These are phyloP conservation scores for Lentinula aciculospora DNA, from an alignment of 768 basidiomycete species.

Conservation along the genomic window DNA sequence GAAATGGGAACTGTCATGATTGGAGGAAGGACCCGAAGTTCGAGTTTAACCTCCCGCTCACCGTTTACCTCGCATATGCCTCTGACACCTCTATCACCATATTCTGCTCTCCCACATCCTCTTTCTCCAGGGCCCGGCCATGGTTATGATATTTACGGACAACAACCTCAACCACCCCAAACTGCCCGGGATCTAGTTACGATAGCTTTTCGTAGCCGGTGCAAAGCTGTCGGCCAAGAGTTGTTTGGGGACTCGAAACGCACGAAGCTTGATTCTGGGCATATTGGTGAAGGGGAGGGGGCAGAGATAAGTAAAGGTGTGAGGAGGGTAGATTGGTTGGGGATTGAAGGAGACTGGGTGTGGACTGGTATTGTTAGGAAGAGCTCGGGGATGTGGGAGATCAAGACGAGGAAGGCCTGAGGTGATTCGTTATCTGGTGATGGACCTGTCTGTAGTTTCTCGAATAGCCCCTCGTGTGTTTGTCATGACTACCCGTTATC, in stretches of 20 bases:
- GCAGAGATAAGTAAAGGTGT: slow-evolving; percentile 38
- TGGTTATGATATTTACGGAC: background rate
- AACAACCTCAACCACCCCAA: slow-evolving; percentile 4
- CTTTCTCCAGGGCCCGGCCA: background rate
- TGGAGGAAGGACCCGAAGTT: background rate
- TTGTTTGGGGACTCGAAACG: background rate
- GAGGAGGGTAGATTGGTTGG: slow-evolving; percentile 56
- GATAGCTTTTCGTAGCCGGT: slow-evolving; percentile 40
- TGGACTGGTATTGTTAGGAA: slow-evolving; percentile 51
- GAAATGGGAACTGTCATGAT: slow-evolving; percentile 18
- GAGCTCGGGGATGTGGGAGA: slow-evolving; percentile 59
- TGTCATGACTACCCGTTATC: too few relatives aligned
- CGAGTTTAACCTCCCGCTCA: background rate
- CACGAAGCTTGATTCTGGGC: background rate
- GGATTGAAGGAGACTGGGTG: slow-evolving; percentile 31
- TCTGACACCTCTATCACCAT: background rate
- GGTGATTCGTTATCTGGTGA: too few relatives aligned
- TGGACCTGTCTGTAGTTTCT: too few relatives aligned
- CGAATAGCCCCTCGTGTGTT: too few relatives aligned
- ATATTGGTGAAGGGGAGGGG: slow-evolving; percentile 3
- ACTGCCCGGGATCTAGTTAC: slow-evolving; percentile 38
- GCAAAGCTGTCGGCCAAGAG: slow-evolving; percentile 11
- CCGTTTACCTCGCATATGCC: background rate
- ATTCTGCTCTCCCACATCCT: background rate
- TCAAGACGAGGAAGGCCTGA: slow-evolving; percentile 36